Base-by-base conservation (phyloP, 2,329 filamentous ascomycete species). In the Alternaria incomplexa region DNA sequence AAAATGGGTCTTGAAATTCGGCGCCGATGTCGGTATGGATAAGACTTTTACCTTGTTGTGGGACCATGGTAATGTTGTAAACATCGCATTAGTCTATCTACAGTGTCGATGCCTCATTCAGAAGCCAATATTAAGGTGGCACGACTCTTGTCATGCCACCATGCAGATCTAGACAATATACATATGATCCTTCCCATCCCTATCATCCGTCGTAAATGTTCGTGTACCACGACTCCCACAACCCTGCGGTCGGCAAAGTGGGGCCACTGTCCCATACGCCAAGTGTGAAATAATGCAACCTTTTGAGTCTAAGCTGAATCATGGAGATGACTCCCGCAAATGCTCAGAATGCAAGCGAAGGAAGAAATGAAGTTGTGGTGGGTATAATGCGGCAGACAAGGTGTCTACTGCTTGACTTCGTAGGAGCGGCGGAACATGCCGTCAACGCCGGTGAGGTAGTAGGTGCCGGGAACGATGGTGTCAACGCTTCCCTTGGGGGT, bases 361-460 rank as follows among this genome's bases (percentile, higher is more conserved):
- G 63, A 66, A 65, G 67, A 72, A 77, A 63, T 58, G 62, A 71
- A 73, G 65, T 60, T 54, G 59, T 52, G 45, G 48, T 51, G 56
- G 32, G 51, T 52, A 52, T 59, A 46, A 47, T 54, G 48, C 44
- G 58, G 56, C 45, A 66, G 44, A 62, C 30, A 44, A 28, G 13
- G 54, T 54, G 58, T 73, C 71, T 82, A 85, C 71, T 82, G 77
- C 81, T 84, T 84, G 71, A 85, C 76, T 71, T 79, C 82, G 71
- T 85, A 85, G 26, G 72, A 79, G 71, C 84, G 78, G 67, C 82
- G 79, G 82, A 85, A 85, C 83, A 85, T 83, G 72, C 82, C 78
- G 70, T 85, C 83, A 52, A 85, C 78, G 61, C 79, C 74, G 58
- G 82, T 83, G 58, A 85, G 81, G 75, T 85, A 85, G 77, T 85